Evolutionary conservation across 129 eudicot genomes (phyloP).

Genomic region (Logfia minima): DNA sequence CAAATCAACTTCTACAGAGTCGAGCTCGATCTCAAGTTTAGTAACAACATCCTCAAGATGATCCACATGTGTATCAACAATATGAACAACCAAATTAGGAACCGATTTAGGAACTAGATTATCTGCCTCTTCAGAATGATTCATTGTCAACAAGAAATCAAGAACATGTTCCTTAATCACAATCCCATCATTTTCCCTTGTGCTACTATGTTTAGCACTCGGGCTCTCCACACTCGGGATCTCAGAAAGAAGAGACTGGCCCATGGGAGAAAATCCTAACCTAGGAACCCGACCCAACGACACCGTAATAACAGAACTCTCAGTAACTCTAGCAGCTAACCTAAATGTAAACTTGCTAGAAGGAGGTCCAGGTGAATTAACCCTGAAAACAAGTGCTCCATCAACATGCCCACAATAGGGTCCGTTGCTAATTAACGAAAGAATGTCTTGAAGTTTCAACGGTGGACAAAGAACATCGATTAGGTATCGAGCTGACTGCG

Average conservation of each 20-base stretch:
- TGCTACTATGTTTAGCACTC: slow-evolving; percentile 32
- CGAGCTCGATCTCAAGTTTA: slow-evolving; percentile 92
- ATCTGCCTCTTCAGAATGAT: slow-evolving; percentile 98
- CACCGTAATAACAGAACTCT: slow-evolving; percentile 58
- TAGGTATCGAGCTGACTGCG: slow-evolving; percentile 82
- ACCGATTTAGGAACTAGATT: slow-evolving; percentile 92
- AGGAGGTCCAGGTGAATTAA: slow-evolving; percentile 89
- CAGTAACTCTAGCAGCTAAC: slow-evolving; percentile 89
- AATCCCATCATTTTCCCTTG: slow-evolving; percentile 47
- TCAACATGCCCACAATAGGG: slow-evolving; percentile 94
- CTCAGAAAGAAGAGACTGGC: slow-evolving; percentile 38
- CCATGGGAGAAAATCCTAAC: slow-evolving; percentile 39
- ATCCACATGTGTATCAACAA: slow-evolving; percentile 94
- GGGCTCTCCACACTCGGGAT: slow-evolving; percentile 48
- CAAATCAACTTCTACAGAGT: slow-evolving; percentile 75
- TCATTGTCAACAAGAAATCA: slow-evolving; percentile 85
- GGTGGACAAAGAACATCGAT: slow-evolving; percentile 94
- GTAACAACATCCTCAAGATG: slow-evolving; percentile 95
- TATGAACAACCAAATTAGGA: slow-evolving; percentile 84
- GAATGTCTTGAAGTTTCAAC: slow-evolving; percentile 86
- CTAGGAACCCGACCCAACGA: slow-evolving; percentile 43
- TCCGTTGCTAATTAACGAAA: slow-evolving; percentile 80
- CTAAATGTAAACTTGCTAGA: slow-evolving; percentile 79
- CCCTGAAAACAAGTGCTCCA: slow-evolving; percentile 95
- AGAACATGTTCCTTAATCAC: slow-evolving; percentile 90